Percentiles rank a stretch among this genome's conserved stretches.
Evolutionary conservation across 306 rosid genomes (phyloP).

Genomic region (Myrica gale): DNA sequence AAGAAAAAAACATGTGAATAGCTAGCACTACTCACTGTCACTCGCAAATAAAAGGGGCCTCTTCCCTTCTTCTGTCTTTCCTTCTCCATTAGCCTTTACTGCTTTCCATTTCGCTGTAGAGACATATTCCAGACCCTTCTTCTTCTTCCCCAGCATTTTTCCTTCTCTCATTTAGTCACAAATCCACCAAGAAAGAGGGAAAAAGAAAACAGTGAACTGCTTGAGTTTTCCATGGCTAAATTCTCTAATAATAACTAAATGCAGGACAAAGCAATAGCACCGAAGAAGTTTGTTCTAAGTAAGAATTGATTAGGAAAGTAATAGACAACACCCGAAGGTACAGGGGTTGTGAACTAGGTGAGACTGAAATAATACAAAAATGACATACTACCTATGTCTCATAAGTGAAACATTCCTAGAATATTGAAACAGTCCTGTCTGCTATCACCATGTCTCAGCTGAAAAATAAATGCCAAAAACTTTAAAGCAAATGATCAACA

Average conservation of each 20-base stretch:
- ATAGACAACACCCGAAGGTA: not conserved
- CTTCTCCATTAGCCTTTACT: too few relatives aligned
- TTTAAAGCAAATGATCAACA: not conserved
- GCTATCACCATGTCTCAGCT: slow-evolving; percentile 1
- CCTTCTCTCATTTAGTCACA: not conserved
- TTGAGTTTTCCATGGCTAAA: not conserved
- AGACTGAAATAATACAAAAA: not conserved
- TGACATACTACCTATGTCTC: not conserved
- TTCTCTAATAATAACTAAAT: not conserved
- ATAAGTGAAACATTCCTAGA: not conserved
- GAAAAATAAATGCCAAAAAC: not conserved
- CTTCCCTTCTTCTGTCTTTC: too few relatives aligned
- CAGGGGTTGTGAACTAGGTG: too few relatives aligned
- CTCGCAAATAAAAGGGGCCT: too few relatives aligned
- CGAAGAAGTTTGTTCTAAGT: not conserved
- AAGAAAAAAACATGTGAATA: too few relatives aligned
- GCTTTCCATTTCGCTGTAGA: too few relatives aligned
- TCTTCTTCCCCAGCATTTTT: too few relatives aligned
- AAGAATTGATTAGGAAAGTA: not conserved
- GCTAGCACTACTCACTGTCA: too few relatives aligned
- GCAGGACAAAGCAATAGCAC: too few relatives aligned
- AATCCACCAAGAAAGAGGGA: not conserved
- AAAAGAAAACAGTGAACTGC: too few relatives aligned
- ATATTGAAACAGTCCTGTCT: slow-evolving; percentile 4
- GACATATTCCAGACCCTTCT: too few relatives aligned